Percentiles rank a stretch among this genome's conserved stretches.
Evolutionary conservation across 2,329 filamentous ascomycete genomes (phyloP).

Genomic region (Gnomoniopsis smithogilvyi): DNA sequence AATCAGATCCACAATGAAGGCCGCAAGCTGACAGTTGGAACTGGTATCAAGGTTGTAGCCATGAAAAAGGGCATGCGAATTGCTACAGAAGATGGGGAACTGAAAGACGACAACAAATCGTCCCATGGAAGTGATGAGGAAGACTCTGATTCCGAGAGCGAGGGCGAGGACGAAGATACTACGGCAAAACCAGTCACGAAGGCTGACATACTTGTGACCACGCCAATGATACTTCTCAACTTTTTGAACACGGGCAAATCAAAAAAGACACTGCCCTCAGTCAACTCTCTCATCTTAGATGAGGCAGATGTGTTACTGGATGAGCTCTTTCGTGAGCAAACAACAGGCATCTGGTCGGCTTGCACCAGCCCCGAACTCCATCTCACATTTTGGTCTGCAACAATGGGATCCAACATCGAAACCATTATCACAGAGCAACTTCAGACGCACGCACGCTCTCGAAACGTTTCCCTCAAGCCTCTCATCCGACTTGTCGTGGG

Average conservation of each 20-base stretch:
- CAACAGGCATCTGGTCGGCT: conserved; percentile 76
- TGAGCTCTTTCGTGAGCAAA: conserved; percentile 85
- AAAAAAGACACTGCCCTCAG: conserved; percentile 56
- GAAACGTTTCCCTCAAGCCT: conserved; percentile 38
- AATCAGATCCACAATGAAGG: conserved; percentile 83
- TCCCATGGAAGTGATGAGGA: conserved; percentile 27
- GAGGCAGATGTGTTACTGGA: conserved; percentile 95
- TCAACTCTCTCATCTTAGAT: conserved; percentile 77
- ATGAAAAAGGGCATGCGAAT: conserved; percentile 85
- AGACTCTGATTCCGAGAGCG: conserved; percentile 30
- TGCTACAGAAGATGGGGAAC: conserved; percentile 39
- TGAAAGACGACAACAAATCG: conserved; percentile 36
- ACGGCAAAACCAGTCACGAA: conserved; percentile 55
- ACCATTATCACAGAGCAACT: conserved; percentile 69
- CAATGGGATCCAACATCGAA: conserved; percentile 93
- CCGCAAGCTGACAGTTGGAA: conserved; percentile 72
- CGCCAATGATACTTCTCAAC: conserved; percentile 75
- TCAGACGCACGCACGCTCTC: conserved; percentile 43
- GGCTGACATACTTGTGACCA: conserved; percentile 77
- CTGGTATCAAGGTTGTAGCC: conserved; percentile 72
- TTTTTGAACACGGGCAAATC: conserved; percentile 52
- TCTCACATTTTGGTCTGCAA: conserved; percentile 90
- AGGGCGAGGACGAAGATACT: conserved; percentile 28
- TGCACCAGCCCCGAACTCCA: conserved; percentile 69
- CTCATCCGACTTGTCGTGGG: conserved; percentile 89